Evolutionary conservation across 306 rosid genomes (phyloP).

Genomic region (Malus sieversii): DNA sequence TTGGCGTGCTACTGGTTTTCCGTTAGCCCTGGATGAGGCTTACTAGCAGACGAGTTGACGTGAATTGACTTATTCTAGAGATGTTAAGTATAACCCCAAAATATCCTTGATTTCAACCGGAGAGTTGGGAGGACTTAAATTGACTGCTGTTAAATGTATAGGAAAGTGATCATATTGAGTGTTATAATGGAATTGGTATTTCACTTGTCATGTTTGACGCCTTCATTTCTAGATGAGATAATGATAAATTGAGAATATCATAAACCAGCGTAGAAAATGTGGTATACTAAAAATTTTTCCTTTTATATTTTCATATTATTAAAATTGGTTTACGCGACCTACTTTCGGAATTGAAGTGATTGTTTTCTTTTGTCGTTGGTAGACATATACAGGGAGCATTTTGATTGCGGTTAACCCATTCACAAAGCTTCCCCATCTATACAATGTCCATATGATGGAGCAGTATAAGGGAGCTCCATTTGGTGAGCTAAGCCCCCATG

Average conservation of each 20-base stretch:
- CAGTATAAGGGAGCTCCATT: slow-evolving; percentile 89
- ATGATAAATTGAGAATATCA: not conserved
- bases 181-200: not conserved
- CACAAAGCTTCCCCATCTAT: slow-evolving; percentile 94
- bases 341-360: slow-evolving; percentile 1
- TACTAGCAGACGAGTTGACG: not conserved
- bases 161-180: not conserved
- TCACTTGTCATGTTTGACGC: not conserved
- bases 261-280: not conserved
- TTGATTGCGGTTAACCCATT: slow-evolving; percentile 95
- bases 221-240: not conserved
- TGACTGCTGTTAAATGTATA: not conserved
- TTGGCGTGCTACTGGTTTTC: not conserved
- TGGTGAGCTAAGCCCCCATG: slow-evolving; percentile 98
- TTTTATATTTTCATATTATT: not conserved
- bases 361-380: slow-evolving; percentile 22
- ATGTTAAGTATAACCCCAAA: not conserved
- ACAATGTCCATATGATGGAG: slow-evolving; percentile 91
- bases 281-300: not conserved
- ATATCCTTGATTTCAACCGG: not conserved
- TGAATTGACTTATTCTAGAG: not conserved
- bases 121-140: not conserved
- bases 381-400: slow-evolving; percentile 98
- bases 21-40: not conserved
- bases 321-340: not conserved